Percentiles rank a stretch among this genome's conserved stretches.
These are phyloP conservation scores for Tylopilus sp. DNA, from an alignment of 1,284 basidiomycete genomes.

Conservation along the genomic window DNA sequence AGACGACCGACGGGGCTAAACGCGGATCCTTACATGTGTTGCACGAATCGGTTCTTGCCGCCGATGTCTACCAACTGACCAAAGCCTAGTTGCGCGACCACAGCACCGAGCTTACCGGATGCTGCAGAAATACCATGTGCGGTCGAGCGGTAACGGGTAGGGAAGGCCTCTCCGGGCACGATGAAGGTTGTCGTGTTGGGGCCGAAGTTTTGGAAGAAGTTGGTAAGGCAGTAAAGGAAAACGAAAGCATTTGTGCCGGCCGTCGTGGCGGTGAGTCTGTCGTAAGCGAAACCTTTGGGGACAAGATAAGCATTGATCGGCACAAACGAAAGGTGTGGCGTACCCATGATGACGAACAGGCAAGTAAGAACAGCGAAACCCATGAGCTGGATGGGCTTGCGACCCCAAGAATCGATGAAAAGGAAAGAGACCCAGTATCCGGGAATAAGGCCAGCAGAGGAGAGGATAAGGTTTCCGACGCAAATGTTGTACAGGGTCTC, in stretches of 20 bases:
- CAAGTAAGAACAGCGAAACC: constrained; percentile 55
- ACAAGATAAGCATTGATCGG: constrained; percentile 2
- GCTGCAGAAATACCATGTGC: constrained; percentile 73
- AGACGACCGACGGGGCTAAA: background rate
- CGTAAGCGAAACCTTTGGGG: constrained; percentile 51
- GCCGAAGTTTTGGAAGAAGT: constrained; percentile 58
- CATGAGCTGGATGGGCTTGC: constrained; percentile 56
- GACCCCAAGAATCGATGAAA: constrained; percentile 49
- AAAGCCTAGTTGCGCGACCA: constrained; percentile 65
- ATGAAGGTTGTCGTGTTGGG: constrained; percentile 74
- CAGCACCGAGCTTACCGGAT: constrained; percentile 65
- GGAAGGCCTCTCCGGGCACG: constrained; percentile 71
- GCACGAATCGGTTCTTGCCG: constrained; percentile 39
- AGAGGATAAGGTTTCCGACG: constrained; percentile 44
- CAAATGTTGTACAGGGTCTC: constrained; percentile 32
- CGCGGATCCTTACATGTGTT: constrained; percentile 35
- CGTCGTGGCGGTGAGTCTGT: constrained; percentile 44
- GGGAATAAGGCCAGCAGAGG: constrained; percentile 50
- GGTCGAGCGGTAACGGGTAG: constrained; percentile 68
- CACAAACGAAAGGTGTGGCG: constrained; percentile 8
- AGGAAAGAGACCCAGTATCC: constrained; percentile 51
- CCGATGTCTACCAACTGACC: constrained; percentile 47
- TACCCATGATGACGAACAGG: constrained; percentile 50
- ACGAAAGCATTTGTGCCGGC: constrained; percentile 48
- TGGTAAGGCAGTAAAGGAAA: constrained; percentile 58